A percentile compares a stretch with the other conserved stretches of the same genome.
phyloP scores from a whole-genome alignment of 495 filamentous ascomycete species.

The Tirmania nivea region DNA sequence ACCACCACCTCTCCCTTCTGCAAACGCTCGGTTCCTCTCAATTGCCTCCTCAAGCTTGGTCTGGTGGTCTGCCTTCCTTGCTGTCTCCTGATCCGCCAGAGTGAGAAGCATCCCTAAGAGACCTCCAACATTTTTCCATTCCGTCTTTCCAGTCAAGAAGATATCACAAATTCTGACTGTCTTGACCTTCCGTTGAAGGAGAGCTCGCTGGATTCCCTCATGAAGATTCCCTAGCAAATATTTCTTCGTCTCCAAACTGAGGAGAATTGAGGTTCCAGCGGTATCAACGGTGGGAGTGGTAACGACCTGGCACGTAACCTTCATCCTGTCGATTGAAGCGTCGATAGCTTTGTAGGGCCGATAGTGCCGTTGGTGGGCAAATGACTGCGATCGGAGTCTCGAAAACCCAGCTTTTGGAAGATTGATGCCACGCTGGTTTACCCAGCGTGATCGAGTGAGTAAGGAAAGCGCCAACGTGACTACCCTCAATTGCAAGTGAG shows the following conservation, averaged over 20 bases:
- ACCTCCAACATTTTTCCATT: slow-evolving; percentile 60
- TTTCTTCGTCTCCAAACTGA: slow-evolving; percentile 57
- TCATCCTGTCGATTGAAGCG: slow-evolving; percentile 30
- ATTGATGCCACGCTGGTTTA: no score
- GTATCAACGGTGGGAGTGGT: slow-evolving; percentile 81
- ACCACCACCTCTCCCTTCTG: slow-evolving; percentile 15
- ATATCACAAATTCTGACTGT: slow-evolving; percentile 43
- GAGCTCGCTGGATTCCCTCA: slow-evolving; percentile 69
- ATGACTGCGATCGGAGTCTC: no score
- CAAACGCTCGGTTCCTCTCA: slow-evolving; percentile 18
- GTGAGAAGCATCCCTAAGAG: slow-evolving; percentile 66
- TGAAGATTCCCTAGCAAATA: slow-evolving; percentile 73
- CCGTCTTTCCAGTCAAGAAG: slow-evolving; percentile 55
- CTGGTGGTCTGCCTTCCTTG: slow-evolving; percentile 19
- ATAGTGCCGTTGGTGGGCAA: no score
- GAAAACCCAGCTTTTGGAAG: no score
- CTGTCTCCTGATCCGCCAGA: slow-evolving; percentile 38
- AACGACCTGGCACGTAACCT: slow-evolving; percentile 45
- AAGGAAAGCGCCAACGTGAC: background rate
- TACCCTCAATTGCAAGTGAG: background rate
- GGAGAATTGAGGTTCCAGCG: slow-evolving; percentile 48
- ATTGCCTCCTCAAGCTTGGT: slow-evolving; percentile 17
- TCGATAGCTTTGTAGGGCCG: no score
- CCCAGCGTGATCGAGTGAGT: background rate
- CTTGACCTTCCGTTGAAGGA: slow-evolving; percentile 38